Conservation (phyloP, 441 rosid species). For the Aleurites moluccanus region DNA sequence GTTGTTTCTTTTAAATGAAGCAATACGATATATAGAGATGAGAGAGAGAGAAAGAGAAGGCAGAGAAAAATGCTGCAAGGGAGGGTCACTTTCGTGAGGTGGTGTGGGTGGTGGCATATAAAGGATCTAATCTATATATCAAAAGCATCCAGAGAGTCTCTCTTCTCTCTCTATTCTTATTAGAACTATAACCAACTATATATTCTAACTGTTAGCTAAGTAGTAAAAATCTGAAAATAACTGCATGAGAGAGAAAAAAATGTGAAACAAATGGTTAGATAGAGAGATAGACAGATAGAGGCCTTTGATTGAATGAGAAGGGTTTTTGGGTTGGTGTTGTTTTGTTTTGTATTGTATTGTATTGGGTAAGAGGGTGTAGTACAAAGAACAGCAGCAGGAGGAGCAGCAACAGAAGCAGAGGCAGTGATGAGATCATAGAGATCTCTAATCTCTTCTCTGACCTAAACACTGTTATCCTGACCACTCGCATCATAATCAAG, state of each 20-base stretch:
- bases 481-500: constrained; percentile 33
- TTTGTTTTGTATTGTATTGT: not conserved
- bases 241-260: not conserved
- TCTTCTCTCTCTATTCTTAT: not conserved
- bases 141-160: constrained; percentile 17
- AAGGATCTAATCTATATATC: constrained; percentile 27
- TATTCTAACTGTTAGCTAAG: constrained; percentile 13
- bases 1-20: constrained; percentile 49
- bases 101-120: constrained; percentile 32
- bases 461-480: constrained; percentile 33
- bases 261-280: not conserved
- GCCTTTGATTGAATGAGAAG: not conserved
- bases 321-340: constrained; percentile 11
- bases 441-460: constrained; percentile 50
- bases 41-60: constrained; percentile 15
- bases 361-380: constrained; percentile 10
- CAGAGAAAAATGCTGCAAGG: constrained; percentile 25
- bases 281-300: not conserved
- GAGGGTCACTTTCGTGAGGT: constrained; percentile 45
- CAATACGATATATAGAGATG: constrained; percentile 9
- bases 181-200: constrained; percentile 20
- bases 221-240: constrained; percentile 7
- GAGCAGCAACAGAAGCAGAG: not conserved
- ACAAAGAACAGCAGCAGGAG: constrained; percentile 28
- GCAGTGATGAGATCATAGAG: constrained; percentile 40